Percentiles rank a stretch among this genome's conserved stretches.
Evolutionary conservation across 331 rosid species (phyloP).

Genomic region (Pyrus hybrid): DNA sequence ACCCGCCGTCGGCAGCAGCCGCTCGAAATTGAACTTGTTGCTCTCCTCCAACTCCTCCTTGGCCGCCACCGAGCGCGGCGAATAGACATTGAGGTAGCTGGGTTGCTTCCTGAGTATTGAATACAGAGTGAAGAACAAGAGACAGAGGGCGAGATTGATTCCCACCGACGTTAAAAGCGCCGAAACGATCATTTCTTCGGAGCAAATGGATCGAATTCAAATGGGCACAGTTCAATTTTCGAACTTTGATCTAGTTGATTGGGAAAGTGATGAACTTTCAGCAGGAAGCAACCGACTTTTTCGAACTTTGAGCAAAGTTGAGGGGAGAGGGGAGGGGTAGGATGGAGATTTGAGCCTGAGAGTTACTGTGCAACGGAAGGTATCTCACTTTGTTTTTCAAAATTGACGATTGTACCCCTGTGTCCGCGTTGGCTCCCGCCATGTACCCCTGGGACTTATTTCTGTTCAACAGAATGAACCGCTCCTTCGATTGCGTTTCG

Average conservation of each 20-base stretch:
- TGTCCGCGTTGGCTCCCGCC: too few relatives aligned
- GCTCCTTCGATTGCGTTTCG: background rate
- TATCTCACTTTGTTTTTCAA: too few relatives aligned
- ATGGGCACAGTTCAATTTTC: background rate
- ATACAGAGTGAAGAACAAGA: conserved; percentile 64
- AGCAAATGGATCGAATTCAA: background rate
- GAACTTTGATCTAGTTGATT: background rate
- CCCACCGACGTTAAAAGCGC: conserved; percentile 80
- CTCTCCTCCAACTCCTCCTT: conserved; percentile 28
- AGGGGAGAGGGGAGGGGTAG: too few relatives aligned
- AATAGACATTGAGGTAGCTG: conserved; percentile 44
- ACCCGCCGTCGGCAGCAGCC: conserved; percentile 61
- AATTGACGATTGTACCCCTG: too few relatives aligned
- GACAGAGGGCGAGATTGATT: conserved; percentile 71
- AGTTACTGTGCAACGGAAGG: too few relatives aligned
- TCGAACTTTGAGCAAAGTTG: too few relatives aligned
- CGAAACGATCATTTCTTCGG: conserved; percentile 52
- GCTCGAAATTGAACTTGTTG: conserved; percentile 52
- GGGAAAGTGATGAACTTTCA: too few relatives aligned
- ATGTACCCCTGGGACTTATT: too few relatives aligned
- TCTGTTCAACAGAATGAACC: background rate
- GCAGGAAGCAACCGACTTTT: too few relatives aligned
- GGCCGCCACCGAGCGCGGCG: conserved; percentile 53
- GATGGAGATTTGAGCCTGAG: too few relatives aligned
- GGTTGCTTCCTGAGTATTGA: conserved; percentile 78